These are phyloP conservation scores for Lindgomyces ingoldianus DNA, from an alignment of 495 filamentous ascomycete genomes.

Conservation along the genomic window DNA sequence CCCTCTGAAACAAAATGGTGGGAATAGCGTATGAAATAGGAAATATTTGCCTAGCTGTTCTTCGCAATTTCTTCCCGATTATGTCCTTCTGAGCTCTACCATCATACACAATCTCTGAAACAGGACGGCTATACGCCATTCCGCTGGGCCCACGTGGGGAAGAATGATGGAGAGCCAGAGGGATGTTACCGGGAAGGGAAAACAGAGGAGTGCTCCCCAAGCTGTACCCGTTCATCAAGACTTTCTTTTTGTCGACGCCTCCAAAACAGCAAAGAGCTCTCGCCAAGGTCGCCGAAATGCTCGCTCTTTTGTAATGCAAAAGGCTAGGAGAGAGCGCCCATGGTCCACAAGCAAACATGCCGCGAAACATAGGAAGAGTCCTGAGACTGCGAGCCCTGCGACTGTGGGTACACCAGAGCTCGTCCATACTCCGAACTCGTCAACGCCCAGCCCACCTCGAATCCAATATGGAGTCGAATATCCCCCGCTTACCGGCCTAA, in stretches of 20 bases:
- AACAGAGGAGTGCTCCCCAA: conserved; percentile 17
- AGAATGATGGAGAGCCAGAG: conserved; percentile 26
- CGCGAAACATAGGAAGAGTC: conserved; percentile 35
- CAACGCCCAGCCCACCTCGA: conserved; percentile 30
- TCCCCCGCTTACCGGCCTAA: not conserved
- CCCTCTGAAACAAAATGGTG: conserved; percentile 23
- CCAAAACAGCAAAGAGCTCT: conserved; percentile 36
- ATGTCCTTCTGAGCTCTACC: conserved; percentile 25
- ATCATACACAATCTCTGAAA: conserved; percentile 22
- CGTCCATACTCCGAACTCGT: conserved; percentile 27
- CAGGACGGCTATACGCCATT: conserved; percentile 7
- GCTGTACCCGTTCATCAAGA: conserved; percentile 33
- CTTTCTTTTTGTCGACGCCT: conserved; percentile 40
- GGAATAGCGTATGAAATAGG: conserved; percentile 27
- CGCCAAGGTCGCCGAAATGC: conserved; percentile 39
- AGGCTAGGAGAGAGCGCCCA: conserved; percentile 37
- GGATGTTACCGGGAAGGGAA: conserved; percentile 20
- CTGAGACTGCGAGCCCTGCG: conserved; percentile 25
- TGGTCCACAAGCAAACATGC: conserved; percentile 42
- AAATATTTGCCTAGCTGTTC: conserved; percentile 26
- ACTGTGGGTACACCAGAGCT: conserved; percentile 30
- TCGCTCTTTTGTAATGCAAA: conserved; percentile 43
- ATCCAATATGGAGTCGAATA: conserved; percentile 8
- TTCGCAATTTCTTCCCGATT: conserved; percentile 18
- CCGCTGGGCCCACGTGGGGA: conserved; percentile 20